Percentiles rank a stretch among this genome's conserved stretches.
Conservation (phyloP, 2,329 filamentous ascomycete genomes). For the Thelonectria olida region DNA sequence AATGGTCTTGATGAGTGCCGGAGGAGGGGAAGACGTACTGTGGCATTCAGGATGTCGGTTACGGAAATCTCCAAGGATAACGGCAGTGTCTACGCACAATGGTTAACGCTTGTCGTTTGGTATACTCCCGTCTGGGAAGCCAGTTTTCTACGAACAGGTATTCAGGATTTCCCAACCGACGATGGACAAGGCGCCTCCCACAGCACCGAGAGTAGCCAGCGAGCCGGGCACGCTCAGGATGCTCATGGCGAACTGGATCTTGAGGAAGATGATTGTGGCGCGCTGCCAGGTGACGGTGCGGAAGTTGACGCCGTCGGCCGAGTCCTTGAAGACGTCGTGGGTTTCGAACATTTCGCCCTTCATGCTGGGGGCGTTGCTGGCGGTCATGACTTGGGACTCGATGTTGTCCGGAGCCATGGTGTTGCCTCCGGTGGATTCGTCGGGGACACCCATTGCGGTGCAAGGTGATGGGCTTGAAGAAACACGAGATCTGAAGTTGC, state of each 20-base stretch:
- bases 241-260: constrained; percentile 42
- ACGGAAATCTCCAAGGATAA: constrained; percentile 38
- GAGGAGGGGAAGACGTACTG: constrained; percentile 22
- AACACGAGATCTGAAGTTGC: not conserved
- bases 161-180: constrained; percentile 41
- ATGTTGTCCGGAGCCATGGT: constrained; percentile 10
- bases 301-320: constrained; percentile 40
- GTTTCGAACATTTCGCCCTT: constrained; percentile 19
- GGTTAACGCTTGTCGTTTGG: not conserved
- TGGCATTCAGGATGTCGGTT: constrained; percentile 39
- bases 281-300: constrained; percentile 49
- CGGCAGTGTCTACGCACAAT: constrained; percentile 26
- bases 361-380: constrained; percentile 15
- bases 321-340: constrained; percentile 40
- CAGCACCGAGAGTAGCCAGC: constrained; percentile 21
- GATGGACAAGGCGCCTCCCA: constrained; percentile 27
- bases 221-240: constrained; percentile 37
- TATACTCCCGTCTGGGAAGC: not conserved
- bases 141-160: constrained; percentile 37
- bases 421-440: not conserved
- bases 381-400: constrained; percentile 6
- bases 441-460: constrained; percentile 9
- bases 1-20: not conserved
- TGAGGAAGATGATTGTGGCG: constrained; percentile 51
- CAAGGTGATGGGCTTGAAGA: not conserved